phyloP scores from a whole-genome alignment of 1,139 yeast species.

The Pichiaceae sp. region DNA sequence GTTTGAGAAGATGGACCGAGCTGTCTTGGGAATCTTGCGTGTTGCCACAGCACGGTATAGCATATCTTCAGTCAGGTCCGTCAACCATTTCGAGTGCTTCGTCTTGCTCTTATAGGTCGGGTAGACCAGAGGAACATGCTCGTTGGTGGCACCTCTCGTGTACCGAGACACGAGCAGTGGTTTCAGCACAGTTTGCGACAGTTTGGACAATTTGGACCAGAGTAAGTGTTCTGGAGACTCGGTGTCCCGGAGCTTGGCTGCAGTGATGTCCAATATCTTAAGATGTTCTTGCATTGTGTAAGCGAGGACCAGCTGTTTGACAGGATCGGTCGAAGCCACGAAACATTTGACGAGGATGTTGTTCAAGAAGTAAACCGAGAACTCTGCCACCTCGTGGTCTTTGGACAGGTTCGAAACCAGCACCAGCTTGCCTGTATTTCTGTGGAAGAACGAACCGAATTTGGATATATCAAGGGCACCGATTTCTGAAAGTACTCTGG shows the following conservation, averaged over 20 bases:
- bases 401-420: conserved; percentile 31
- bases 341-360: conserved; percentile 68
- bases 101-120: conserved; percentile 42
- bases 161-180: conserved; percentile 75
- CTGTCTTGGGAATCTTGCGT: conserved; percentile 23
- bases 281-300: conserved; percentile 85
- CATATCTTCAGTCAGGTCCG: conserved; percentile 57
- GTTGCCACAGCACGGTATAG: conserved; percentile 30
- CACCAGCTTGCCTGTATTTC: conserved; percentile 22
- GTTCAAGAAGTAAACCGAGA: conserved; percentile 61
- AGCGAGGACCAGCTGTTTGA: conserved; percentile 75
- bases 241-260: conserved; percentile 14
- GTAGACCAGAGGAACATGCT: conserved; percentile 28
- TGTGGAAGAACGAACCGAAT: conserved; percentile 12
- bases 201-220: conserved; percentile 61
- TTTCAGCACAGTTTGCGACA: conserved; percentile 64
- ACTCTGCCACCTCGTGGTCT: conserved; percentile 58
- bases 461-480: conserved; percentile 74
- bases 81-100: conserved; percentile 59
- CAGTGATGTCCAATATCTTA: conserved; percentile 48
- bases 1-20: conserved; percentile 49
- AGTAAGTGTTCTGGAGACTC: conserved; percentile 28
- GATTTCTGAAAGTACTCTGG: conserved; percentile 63
- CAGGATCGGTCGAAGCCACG: conserved; percentile 86
- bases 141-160: conserved; percentile 42